Conservation (phyloP, 2,329 filamentous ascomycete species). For the Rutstroemia sp. region DNA sequence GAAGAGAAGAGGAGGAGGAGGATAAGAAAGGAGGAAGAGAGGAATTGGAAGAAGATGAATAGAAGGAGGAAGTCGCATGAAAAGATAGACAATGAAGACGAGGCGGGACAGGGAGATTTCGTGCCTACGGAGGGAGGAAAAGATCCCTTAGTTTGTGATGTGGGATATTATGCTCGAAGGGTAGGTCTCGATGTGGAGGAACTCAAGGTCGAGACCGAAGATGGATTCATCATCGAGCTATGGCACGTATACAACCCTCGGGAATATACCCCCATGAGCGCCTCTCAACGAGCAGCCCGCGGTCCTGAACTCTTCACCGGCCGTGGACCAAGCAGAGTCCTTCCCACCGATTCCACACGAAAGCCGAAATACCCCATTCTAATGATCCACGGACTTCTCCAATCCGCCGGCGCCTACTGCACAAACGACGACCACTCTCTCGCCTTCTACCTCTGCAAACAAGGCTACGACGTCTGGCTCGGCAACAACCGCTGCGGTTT, state of each 20-base stretch:
- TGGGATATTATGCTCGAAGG: conserved; percentile 77
- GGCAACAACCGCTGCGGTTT: conserved; percentile 92
- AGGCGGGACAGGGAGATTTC: conserved; percentile 40
- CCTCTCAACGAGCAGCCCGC: conserved; percentile 43
- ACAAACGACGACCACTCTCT: conserved; percentile 84
- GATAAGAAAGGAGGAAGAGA: conserved; percentile 49
- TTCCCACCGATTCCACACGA: conserved; percentile 25
- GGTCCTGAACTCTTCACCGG: conserved; percentile 57
- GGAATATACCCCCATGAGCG: conserved; percentile 51
- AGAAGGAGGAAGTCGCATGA: conserved; percentile 32
- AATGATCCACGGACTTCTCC: conserved; percentile 80
- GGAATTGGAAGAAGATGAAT: conserved; percentile 49
- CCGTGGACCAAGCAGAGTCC: conserved; percentile 30
- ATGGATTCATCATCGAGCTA: conserved; percentile 82
- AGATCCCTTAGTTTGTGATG: conserved; percentile 71
- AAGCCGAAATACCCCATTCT: conserved; percentile 68
- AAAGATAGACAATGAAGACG: conserved; percentile 34
- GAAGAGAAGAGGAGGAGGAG: conserved; percentile 60
- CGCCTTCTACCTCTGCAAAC: conserved; percentile 87
- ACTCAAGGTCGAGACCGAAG: conserved; percentile 83
- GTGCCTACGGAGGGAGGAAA: conserved; percentile 71
- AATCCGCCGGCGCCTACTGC: conserved; percentile 83
- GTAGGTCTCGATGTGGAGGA: conserved; percentile 82
- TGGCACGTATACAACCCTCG: conserved; percentile 86
- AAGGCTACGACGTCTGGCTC: conserved; percentile 90